Base-by-base conservation (phyloP, 129 eudicot species). In the Heracleum sosnowskyi region DNA sequence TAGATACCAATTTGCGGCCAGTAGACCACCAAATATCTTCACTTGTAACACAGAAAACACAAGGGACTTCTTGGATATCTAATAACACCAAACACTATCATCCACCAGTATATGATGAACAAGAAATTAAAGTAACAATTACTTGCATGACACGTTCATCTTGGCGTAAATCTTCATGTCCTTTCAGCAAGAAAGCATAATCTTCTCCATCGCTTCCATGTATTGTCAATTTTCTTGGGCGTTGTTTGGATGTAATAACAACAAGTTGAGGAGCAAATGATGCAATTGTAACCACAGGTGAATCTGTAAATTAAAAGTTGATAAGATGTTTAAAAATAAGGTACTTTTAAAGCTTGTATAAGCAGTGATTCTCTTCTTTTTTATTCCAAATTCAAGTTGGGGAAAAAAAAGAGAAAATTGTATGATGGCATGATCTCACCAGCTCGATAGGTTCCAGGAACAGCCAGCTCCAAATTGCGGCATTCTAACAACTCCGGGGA, bases 91-190 rank as follows among this genome's bases (percentile, higher is more conserved):
- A 26, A 77, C 33, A 57, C 35, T 60, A 33, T 4, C 53, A 72
- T 42, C 68, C 42, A 81, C 70, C 31, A 18, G n/a, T 45, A 75
- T 18, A 63, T 37, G 29, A 73, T 36, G 40, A 26, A 55, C 72
- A 76, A 31, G 39, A 15, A 49, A 24, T 13, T 64, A 66, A 20
- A 42, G 72, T 36, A 72, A 34, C 35, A 28, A 68, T 41, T 42
- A 95, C 99, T 96, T 95, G 99, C 99, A 96, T 96, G 80, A 96
- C 99, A 68, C 99, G 90, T 86, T 96, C 99, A 82, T 96, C 99
- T 81, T 96, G 99, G 40, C 99, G 97, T 72, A 96, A 80, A 82
- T 96, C 99, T 84, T 96, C 99, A 83, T 96, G 99, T 40, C 99
- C 99, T 90, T 96, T 96, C 74, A 96, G 89, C 88, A 96, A 86